Base-by-base conservation (phyloP, 2,329 filamentous ascomycete genomes). In the Teratosphaeria gauchensis region DNA sequence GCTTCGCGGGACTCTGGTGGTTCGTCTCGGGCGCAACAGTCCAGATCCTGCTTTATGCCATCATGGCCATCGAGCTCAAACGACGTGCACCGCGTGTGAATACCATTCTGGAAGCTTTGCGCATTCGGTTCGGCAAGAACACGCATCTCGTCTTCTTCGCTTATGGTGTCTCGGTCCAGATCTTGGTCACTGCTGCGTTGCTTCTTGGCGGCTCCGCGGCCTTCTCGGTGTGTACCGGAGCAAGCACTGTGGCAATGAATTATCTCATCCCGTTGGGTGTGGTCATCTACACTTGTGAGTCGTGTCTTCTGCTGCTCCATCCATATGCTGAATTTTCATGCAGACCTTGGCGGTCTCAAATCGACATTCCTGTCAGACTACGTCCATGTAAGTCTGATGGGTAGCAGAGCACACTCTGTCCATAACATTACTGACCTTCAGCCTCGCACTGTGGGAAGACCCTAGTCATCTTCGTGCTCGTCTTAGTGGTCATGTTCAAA, bases 211-310 rank as follows among this genome's bases (percentile, higher is more conserved):
- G 64, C 19, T 62, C 62, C 19, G 63, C 62, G 6, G 61, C 62
- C 3, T 63, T 64, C 35, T 53, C 58, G 6, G 58, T 61, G 7
- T 53, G 66, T 56, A 68, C 66, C 1, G 67, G 67, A 7, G 67
- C 68, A 62, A 67, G 62, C 46, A 58, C 62, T 2, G 58, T 63
- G 46, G 67, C 67, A 8, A 63, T 59, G 31, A 57, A 62, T 32
- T 69, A 62, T 54, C 61, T 70, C 11, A 61, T 70, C 24, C 68
- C 67, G 4, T 56, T 69, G 8, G 65, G 65, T 7, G 66, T 69
- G 28, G 61, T 66, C 14, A 63, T 65, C 12, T 70, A 70, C 54
- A 68, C 66, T 4, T 42, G 69, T 31, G 59, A 59, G 35, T 42
- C 4, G 9, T 16, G 11, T 14, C 35, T 14, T 16, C 11, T 12